Evolutionary conservation across 164 flowering plant genomes (phyloP), one percentile per base, ranked within the genome.

Genomic region (Taxillus chinensis): DNA sequence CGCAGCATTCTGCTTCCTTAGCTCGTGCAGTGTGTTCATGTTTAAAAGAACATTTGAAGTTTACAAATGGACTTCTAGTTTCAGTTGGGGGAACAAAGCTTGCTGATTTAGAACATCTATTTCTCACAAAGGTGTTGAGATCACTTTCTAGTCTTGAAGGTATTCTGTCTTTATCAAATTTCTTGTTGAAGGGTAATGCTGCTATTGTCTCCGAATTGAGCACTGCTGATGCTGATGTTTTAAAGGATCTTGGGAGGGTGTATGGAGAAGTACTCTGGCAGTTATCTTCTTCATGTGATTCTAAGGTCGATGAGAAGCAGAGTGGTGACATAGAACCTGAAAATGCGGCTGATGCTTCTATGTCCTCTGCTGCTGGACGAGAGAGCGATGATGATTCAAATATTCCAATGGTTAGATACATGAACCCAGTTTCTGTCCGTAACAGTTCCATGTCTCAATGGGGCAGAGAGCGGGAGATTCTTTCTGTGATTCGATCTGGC

Each of bases 211-310:
- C 96, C 63, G 96, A 92, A 64, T 73, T 92, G 70, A 83, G 90
- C 9, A 55, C 81, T 72, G 80, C 88, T 39, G 90, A 87, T 81
- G 84, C 89, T 71, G 98, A 89, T 81, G 79, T 85, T 8, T 73
- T 89, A 70, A 89, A 80, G 72, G 95, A 87, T 75, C 73, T 92
- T 64, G 93, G 95, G 46, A 73, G 65, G 65, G 73, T 69, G 8
- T 87, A 89, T 69, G 78, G 71, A 72, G 98, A 89, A 78, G 73
- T 87, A 39, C 69, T 82, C 6, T 92, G 98, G 96, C 93, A 92
- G 64, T 66, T 87, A 43, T 84, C 95, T 65, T 68, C 86, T 62
- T 80, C 73, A 55, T 76, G 76, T 80, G 89, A 89, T 74, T 65
- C 80, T 50, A 84, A 86, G 80, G 78, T 71, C 54, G 96, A 84